Evolutionary conservation across 2,329 filamentous ascomycete species (phyloP), one percentile per base, ranked within the genome.

Genomic region (Diaporthe ampelina): DNA sequence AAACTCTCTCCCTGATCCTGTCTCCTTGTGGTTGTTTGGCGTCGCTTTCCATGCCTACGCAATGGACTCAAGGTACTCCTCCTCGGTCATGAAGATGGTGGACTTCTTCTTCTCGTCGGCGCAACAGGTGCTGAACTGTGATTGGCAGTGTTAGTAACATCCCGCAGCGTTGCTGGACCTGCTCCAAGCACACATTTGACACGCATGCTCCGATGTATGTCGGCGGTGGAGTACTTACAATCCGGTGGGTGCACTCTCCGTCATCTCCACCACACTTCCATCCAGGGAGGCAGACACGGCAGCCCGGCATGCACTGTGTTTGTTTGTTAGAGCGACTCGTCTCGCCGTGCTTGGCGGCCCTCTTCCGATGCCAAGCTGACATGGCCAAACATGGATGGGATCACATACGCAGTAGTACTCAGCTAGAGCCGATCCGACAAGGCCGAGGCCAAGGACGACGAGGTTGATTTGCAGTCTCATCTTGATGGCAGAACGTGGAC

Each of bases 101-200:
- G 37, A 40, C 10, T 37, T 5, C 21, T 52, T 52, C 43, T 67
- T 52, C 17, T 52, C 29, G 21, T 67, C 61, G 45, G 61, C 43
- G 19, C 63, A 67, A 13, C 63, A 67, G 45, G 29, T 52, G 29
- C n/a, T 67, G 45, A 52, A 67, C 63, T 67, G 24, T 35, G 1
- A 26, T 67, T 19, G 29, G 15, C 7, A 52, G 13, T 6, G 10
- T 67, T 40, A 67, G 63, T 1, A 21, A 52, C 13, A 8, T 7
- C 11, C 4, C 4, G 21, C 32, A n/a, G 17, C 10, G 0, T 15
- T 52, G 45, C 7, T n/a, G 10, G 52, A 21, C 1, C 35, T 7
- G 9, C 1, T 52, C 8, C 1, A 15, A 32, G 6, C 24, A 1
- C 15, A 13, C 17, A 9, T 1, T 17, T 1, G 19, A 24, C 45